A percentile compares a stretch with the other conserved stretches of the same genome.
Evolutionary conservation across 176 grass and related monocot genomes (phyloP).

Genomic region (Avena sativa): DNA sequence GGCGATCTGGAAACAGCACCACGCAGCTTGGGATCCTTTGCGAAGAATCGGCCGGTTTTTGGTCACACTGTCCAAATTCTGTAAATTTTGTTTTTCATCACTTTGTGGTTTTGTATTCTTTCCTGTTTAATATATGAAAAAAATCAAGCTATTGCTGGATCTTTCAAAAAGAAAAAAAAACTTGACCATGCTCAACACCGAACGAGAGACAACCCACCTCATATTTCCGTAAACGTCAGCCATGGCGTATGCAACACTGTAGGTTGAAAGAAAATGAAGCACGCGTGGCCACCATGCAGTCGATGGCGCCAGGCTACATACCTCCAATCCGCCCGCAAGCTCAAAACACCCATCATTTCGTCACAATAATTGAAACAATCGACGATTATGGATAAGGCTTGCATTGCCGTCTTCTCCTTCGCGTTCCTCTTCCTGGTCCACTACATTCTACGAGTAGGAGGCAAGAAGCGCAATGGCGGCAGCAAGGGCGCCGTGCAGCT

Average conservation of each 20-base stretch:
- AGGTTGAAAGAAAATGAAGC: not conserved
- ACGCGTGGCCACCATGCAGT: not conserved
- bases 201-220: not conserved
- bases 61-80: too few species aligned
- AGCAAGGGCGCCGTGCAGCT: not conserved
- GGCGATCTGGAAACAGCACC: not conserved
- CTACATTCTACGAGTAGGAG: conserved; percentile 18
- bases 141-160: too few species aligned
- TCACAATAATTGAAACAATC: not conserved
- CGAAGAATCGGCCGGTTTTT: too few species aligned
- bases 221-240: not conserved
- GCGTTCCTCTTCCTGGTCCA: conserved; percentile 45
- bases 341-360: not conserved
- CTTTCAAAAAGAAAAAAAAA: not conserved
- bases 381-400: conserved; percentile 27
- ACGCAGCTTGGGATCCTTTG: too few species aligned
- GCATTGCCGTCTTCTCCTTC: conserved; percentile 8
- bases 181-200: not conserved
- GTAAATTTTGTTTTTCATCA: too few species aligned
- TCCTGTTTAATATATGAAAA: too few species aligned
- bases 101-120: too few species aligned
- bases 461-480: not conserved
- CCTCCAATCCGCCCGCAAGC: not conserved
- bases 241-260: not conserved
- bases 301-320: not conserved